phyloP scores from a whole-genome alignment of 345 rosid species.

The Cardamine chenopodiifolia region DNA sequence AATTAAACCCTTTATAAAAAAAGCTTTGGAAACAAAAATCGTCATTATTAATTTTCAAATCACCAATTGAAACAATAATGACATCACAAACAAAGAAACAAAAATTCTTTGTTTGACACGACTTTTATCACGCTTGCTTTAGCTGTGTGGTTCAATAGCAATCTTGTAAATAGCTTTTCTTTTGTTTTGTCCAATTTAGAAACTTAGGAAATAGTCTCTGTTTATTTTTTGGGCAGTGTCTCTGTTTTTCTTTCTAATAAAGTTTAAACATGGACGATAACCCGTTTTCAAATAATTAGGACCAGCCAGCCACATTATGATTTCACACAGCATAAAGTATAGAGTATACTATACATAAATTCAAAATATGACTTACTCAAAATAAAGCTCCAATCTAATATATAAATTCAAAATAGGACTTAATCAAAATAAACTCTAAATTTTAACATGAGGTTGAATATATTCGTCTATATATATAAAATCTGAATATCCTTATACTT shows the following conservation, averaged over 20 bases:
- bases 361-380: background rate
- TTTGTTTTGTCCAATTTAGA: background rate
- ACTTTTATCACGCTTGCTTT: constrained; percentile 31
- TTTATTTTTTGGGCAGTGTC: background rate
- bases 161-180: constrained; percentile 6
- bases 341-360: background rate
- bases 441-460: background rate
- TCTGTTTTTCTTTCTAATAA: background rate
- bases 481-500: too few relatives aligned
- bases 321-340: background rate
- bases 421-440: background rate
- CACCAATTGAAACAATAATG: constrained; percentile 24
- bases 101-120: background rate
- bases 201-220: background rate
- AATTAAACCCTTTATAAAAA: too few relatives aligned
- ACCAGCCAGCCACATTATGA: constrained; percentile 5
- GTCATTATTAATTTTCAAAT: background rate
- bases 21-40: background rate
- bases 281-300: constrained; percentile 12
- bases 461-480: background rate
- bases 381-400: background rate
- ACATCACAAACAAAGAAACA: too few relatives aligned
- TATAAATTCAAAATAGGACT: background rate
- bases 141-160: constrained; percentile 36
- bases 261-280: background rate